Evolutionary conservation across 352 stramenopile genomes (phyloP).

Genomic region (Globisporangium rhizosaccharum): DNA sequence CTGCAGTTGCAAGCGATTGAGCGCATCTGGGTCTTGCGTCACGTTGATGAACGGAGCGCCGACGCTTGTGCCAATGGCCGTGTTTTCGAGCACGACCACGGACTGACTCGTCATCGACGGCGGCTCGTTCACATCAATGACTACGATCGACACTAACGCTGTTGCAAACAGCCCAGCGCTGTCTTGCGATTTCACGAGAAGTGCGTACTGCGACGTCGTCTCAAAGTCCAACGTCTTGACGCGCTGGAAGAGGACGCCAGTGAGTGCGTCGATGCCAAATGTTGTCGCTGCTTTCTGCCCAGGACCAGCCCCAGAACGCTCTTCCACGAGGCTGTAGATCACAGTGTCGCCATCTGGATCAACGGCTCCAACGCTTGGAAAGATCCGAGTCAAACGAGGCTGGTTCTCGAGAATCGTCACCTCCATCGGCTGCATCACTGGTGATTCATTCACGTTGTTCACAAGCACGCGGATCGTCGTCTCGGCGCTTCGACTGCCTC

Average conservation of each 20-base stretch:
- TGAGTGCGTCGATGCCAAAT: conserved; percentile 37
- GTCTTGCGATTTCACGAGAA: conserved; percentile 11
- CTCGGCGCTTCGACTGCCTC: conserved; percentile 9
- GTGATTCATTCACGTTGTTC: conserved; percentile 29
- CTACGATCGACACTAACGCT: conserved; percentile 11
- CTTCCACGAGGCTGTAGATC: conserved; percentile 18
- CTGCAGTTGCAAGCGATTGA: not conserved
- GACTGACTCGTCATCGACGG: conserved; percentile 15
- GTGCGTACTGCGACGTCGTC: not conserved
- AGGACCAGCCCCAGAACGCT: conserved; percentile 1
- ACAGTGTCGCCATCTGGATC: conserved; percentile 28
- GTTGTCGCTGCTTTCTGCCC: conserved; percentile 10
- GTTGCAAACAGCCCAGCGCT: conserved; percentile 15
- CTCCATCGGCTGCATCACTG: conserved; percentile 8
- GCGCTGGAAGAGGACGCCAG: conserved; percentile 32
- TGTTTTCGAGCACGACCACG: conserved; percentile 17
- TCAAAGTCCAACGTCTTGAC: conserved; percentile 33
- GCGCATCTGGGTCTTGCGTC: conserved; percentile 3
- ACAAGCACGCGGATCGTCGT: conserved; percentile 17
- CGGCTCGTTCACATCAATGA: conserved; percentile 32
- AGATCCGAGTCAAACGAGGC: conserved; percentile 12
- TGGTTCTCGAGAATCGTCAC: conserved; percentile 25
- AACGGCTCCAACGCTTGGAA: conserved; percentile 10
- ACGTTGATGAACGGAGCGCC: conserved; percentile 2
- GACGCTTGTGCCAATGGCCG: not conserved